phyloP scores from a whole-genome alignment of 2,329 filamentous ascomycete species.

The Pseudovirgaria hyperparasitica region DNA sequence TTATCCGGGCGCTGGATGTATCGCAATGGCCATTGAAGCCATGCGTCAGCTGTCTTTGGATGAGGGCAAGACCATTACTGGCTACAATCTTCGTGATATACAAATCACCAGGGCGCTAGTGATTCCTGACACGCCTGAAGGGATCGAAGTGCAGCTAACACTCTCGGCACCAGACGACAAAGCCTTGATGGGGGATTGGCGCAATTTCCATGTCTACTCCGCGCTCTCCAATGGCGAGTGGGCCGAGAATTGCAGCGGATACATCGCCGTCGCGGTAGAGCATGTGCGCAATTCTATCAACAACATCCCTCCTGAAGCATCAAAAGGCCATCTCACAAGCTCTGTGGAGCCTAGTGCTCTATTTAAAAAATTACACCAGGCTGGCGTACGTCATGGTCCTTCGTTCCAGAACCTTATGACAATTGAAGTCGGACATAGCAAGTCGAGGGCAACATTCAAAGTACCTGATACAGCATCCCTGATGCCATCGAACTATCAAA shows the following conservation, averaged over 20 bases:
- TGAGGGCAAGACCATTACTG: constrained; percentile 5
- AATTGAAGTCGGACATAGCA: too few species aligned
- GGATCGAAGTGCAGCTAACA: constrained; percentile 17
- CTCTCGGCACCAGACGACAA: constrained; percentile 9
- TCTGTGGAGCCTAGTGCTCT: constrained; percentile 6
- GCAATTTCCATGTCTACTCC: constrained; percentile 10
- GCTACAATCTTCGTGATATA: constrained; percentile 10
- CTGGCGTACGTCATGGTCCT: constrained; percentile 6
- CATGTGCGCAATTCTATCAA: too few species aligned
- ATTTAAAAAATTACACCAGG: constrained; percentile 3
- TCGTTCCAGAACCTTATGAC: constrained; percentile 6
- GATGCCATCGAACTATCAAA: too few species aligned
- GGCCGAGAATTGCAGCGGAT: constrained; percentile 41
- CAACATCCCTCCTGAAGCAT: too few species aligned
- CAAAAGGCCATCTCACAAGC: too few species aligned
- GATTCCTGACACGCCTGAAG: constrained; percentile 14
- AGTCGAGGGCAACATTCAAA: too few species aligned
- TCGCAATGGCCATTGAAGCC: constrained; percentile 15
- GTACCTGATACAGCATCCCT: too few species aligned
- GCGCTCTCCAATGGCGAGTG: too few species aligned
- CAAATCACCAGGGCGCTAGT: constrained; percentile 11
- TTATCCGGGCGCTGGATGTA: constrained; percentile 13
- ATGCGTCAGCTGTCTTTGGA: constrained; percentile 3
- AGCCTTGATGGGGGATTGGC: constrained; percentile 6
- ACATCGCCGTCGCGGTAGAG: too few species aligned